Base-by-base conservation (phyloP, 768 basidiomycete species). In the Suillus ampliporus region DNA sequence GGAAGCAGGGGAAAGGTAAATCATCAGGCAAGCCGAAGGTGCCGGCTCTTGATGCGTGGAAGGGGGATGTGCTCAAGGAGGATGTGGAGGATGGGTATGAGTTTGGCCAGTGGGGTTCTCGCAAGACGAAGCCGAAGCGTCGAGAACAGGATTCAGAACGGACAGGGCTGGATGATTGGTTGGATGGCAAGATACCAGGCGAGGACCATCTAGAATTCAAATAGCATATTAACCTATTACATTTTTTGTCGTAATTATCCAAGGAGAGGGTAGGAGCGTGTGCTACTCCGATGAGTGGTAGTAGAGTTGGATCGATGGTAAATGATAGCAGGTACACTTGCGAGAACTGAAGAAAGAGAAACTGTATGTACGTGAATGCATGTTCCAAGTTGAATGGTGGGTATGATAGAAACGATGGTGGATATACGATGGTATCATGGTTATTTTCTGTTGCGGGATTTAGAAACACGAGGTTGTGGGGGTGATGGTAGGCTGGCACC, bases 401-500 rank as follows among this genome's bases (percentile, higher is more conserved):
- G 50, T 61, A 46, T n/a, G n/a, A n/a, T 51, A 40, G 51, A 60
- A 43, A 61, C 38, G 19, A 38, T 54, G 58, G 44, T 19, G n/a
- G 40, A 35, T 48, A 61, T 57, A 58, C n/a, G 37, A 38, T 34
- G 28, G 26, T 9, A 60, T 44, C 26, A 37, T 61, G 38, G 19
- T 67, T 67, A 78, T 62, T 82, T 83, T 61, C 86, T 83, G 44
- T 80, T 81, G 66, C 86, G 85, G 64, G 84, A 84, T 73, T 88
- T 88, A 43, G 84, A 81, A 51, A 72, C 75, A 58, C 86, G 82
- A 1, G 83, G 82, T 15, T 74, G 76, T 3, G 74, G 73, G 21
- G 80, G 68, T 23, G 78, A 74, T 4, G 84, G 77, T 19, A 83
- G 73, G 38, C 84, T 82, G n/a, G 91, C 88, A 40, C 89, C 92